These are phyloP conservation scores for Yamadazyma diddensiae DNA, from an alignment of 1,139 yeast species.

Conservation along the genomic window DNA sequence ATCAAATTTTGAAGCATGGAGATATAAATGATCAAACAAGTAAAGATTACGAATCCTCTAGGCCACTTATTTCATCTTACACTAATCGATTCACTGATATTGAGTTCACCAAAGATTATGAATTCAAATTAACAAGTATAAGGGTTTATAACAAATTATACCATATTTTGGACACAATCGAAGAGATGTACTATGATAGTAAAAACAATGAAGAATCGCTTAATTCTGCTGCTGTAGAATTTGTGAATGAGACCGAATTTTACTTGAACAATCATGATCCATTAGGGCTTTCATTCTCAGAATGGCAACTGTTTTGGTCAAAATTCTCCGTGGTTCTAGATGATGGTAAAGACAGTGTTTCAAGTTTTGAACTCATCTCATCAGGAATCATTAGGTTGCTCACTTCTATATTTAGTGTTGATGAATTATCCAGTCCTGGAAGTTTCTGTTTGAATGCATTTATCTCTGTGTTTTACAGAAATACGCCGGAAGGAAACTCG, in stretches of 20 bases:
- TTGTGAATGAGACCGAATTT: conserved; percentile 17
- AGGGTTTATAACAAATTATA: conserved; percentile 20
- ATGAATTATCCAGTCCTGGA: conserved; percentile 21
- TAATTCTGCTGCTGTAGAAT: conserved; percentile 18
- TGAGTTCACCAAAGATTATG: conserved; percentile 33
- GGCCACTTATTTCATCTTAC: conserved; percentile 16
- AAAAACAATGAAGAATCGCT: conserved; percentile 14
- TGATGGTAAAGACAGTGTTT: conserved; percentile 25
- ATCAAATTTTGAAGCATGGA: conserved; percentile 14
- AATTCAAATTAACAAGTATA: conserved; percentile 19
- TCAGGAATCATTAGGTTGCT: conserved; percentile 62
- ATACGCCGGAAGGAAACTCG: conserved; percentile 16
- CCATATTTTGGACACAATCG: conserved; percentile 20
- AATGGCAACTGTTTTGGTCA: conserved; percentile 51
- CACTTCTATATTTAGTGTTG: conserved; percentile 35
- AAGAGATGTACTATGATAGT: conserved; percentile 16
- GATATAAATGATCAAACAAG: conserved; percentile 7
- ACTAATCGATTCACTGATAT: conserved; percentile 29
- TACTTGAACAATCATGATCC: conserved; percentile 13
- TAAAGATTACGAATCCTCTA: conserved; percentile 8
- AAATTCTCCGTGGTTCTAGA: conserved; percentile 32
- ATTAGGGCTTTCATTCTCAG: conserved; percentile 20
- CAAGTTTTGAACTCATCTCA: conserved; percentile 74
- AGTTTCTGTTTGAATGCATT: conserved; percentile 44
- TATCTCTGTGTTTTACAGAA: conserved; percentile 39